These are phyloP conservation scores for Solanum chiquidenum DNA, from an alignment of 257 asterid genomes.

Conservation along the genomic window DNA sequence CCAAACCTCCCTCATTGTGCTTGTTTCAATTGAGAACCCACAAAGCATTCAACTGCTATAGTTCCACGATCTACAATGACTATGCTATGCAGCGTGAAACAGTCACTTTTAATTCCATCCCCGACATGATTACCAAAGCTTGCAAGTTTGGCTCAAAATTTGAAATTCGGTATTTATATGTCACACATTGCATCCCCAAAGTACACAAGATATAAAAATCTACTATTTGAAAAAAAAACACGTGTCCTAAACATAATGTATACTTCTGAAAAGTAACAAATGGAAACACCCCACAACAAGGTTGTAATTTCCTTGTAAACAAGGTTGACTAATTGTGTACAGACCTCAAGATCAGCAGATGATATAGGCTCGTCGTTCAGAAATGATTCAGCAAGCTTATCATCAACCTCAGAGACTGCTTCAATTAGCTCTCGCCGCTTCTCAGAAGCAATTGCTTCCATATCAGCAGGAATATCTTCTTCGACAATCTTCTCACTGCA, in stretches of 20 bases:
- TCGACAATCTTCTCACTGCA: slow-evolving; percentile 63
- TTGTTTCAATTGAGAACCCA: background rate
- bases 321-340: background rate
- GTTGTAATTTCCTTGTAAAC: background rate
- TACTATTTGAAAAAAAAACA: background rate
- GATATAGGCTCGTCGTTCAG: slow-evolving; percentile 90
- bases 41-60: background rate
- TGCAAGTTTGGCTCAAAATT: background rate
- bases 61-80: background rate
- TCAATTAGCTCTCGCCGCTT: slow-evolving; percentile 92
- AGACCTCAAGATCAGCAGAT: slow-evolving; percentile 72
- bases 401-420: slow-evolving; percentile 93
- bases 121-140: background rate
- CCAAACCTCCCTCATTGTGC: background rate
- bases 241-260: background rate
- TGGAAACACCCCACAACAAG: background rate
- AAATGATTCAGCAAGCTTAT: slow-evolving; percentile 79
- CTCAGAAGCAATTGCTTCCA: slow-evolving; percentile 55
- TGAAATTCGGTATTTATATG: background rate
- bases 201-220: background rate
- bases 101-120: background rate
- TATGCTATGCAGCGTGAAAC: background rate
- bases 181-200: background rate
- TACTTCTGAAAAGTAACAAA: background rate
- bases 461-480: slow-evolving; percentile 75